A percentile compares a stretch with the other conserved stretches of the same genome.
phyloP scores from a whole-genome alignment of 148 eudicot genomes.

The Spergularia marina region DNA sequence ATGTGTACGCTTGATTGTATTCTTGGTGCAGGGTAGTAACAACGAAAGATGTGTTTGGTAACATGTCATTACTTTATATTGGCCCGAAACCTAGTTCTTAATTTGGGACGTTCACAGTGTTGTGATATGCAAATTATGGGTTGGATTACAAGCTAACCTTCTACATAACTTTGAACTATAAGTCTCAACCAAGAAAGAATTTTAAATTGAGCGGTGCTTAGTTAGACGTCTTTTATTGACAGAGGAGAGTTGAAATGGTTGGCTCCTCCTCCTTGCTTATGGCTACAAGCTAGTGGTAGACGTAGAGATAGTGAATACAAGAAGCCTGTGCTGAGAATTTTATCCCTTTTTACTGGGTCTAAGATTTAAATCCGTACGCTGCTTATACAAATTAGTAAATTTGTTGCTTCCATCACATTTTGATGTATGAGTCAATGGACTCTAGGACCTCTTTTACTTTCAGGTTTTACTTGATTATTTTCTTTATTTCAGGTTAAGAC shows the following conservation, averaged over 20 bases:
- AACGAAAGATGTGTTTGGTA: neutral
- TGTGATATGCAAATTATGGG: neutral
- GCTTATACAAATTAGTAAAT: neutral
- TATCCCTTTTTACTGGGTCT: neutral
- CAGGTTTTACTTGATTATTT: neutral
- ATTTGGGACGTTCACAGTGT: neutral
- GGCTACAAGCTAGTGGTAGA: neutral
- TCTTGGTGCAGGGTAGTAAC: neutral
- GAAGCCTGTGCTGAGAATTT: neutral
- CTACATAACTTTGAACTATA: too few species aligned
- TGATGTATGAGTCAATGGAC: neutral
- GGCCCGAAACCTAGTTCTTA: neutral
- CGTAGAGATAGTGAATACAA: too few species aligned
- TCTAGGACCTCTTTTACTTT: neutral
- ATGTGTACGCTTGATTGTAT: neutral
- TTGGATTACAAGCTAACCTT: neutral
- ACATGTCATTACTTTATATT: neutral
- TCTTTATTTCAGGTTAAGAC: slow-evolving; percentile 66
- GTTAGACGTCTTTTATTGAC: neutral
- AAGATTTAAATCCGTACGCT: neutral
- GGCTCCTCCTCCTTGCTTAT: slow-evolving; percentile 4
- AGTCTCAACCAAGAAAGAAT: neutral
- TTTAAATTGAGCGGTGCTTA: neutral
- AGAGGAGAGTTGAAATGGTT: neutral
- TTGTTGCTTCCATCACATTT: neutral